Conservation (phyloP, 225 moss, liverwort and hornwort species). For the Polytrichum formosum region DNA sequence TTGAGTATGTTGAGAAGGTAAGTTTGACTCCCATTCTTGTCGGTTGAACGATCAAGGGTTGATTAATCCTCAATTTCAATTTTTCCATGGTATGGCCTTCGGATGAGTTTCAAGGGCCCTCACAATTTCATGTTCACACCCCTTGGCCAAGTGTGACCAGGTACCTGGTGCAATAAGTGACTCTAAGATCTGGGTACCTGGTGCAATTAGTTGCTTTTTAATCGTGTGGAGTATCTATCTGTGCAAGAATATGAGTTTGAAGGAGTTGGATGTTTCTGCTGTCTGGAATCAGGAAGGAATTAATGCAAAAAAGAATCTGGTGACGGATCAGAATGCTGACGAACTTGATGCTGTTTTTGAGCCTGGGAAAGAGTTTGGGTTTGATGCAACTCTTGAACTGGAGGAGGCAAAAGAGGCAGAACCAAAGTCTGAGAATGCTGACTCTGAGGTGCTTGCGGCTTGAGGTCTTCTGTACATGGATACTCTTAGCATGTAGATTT, state of each 20-base stretch:
- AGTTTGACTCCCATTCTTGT: neutral
- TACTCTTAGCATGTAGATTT: too few species aligned
- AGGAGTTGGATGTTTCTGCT: neutral
- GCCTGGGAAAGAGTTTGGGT: slow-evolving; percentile 75
- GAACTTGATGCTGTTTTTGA: slow-evolving; percentile 55
- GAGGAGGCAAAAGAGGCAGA: slow-evolving; percentile 38
- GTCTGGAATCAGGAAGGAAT: slow-evolving; percentile 61
- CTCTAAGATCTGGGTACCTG: too few species aligned
- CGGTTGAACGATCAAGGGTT: too few species aligned
- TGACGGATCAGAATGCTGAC: slow-evolving; percentile 69
- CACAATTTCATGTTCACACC: too few species aligned
- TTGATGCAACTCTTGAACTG: slow-evolving; percentile 76
- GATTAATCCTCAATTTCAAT: too few species aligned
- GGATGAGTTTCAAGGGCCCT: too few species aligned
- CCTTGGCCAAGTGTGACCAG: too few species aligned
- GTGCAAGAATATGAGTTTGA: too few species aligned
- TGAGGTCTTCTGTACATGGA: slow-evolving; percentile 9
- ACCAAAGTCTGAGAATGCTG: slow-evolving; percentile 27
- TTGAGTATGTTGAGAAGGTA: slow-evolving; percentile 76
- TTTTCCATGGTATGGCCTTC: too few species aligned
- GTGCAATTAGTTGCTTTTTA: too few species aligned
- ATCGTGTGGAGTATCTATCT: too few species aligned
- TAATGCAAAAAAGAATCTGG: slow-evolving; percentile 66
- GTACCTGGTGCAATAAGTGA: too few species aligned
- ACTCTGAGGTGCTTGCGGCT: slow-evolving; percentile 40